Evolutionary conservation across 495 filamentous ascomycete species (phyloP), one percentile per base, ranked within the genome.

Genomic region (Emericellopsis terricola): DNA sequence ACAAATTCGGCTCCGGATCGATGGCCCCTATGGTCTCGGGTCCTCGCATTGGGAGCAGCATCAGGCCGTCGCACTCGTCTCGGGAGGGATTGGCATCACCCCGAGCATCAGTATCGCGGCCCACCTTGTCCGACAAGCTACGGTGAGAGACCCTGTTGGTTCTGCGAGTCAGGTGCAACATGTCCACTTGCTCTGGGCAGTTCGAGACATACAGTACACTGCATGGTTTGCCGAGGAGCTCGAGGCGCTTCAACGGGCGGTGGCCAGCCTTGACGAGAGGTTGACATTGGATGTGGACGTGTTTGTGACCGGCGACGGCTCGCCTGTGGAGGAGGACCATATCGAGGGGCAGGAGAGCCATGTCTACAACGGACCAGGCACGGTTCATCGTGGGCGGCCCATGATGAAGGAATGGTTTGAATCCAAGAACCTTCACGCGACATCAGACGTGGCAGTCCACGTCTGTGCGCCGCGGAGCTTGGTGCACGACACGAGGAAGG

Each of bases 11-110:
- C 19, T 45, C 9, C 30, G 37, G 1, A 27, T 45, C 2, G 42
- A 45, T 34, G 42, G 42, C 8, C 42, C 42, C 3, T 39, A 45
- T 33, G 39, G 42, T 4, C 30, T 41, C 2, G 36, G 42, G 1
- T 19, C 14, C 2, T 30, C 37, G 10, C 35, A 31, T 11, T 45
- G 38, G 35, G 39, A 33, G 0, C 19, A 29, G 11, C 18, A 45
- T 34, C 39, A 39, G 1, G 35, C 39, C 19, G 35, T 37, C 4
- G 36, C 36, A 1, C 31, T 45, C 4, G 33, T 45, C 1, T 39
- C 42, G 2, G 42, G 42, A 11, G 42, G 42, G 1, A 45, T 45
- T 30, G 42, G 42, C 14, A 45, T 45, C 28, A 45, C 42, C 24
- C 42, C 42, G n/a, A 36, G 34, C 4, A 45, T 45, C 20, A 39